Percentiles rank a stretch among this genome's conserved stretches.
These are phyloP conservation scores for Hymenoscyphus albidus DNA, from an alignment of 2,329 filamentous ascomycete genomes.

Conservation along the genomic window DNA sequence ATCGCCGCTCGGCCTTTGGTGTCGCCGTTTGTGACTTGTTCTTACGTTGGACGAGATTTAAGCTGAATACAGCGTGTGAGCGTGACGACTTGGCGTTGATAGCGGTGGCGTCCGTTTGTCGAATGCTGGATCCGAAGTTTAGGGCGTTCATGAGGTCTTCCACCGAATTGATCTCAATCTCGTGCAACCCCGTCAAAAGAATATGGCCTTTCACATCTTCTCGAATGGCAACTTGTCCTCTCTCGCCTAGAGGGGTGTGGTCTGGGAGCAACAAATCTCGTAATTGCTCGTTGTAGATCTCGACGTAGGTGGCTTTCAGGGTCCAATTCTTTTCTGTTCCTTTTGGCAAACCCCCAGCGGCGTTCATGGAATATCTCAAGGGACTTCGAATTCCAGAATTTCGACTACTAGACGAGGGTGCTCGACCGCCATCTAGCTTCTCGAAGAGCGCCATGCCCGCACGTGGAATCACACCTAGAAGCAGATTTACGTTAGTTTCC, in stretches of 20 bases:
- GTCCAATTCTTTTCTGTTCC: conserved; percentile 74
- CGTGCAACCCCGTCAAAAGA: conserved; percentile 81
- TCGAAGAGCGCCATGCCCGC: conserved; percentile 86
- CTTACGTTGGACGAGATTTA: conserved; percentile 88
- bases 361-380: conserved; percentile 64
- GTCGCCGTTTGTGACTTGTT: conserved; percentile 46
- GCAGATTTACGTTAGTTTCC: conserved; percentile 21
- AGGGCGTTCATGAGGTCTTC: conserved; percentile 87
- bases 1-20: conserved; percentile 70
- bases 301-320: conserved; percentile 87
- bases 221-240: conserved; percentile 79
- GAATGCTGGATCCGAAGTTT: conserved; percentile 88
- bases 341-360: conserved; percentile 23
- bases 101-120: conserved; percentile 93
- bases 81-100: conserved; percentile 97
- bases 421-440: conserved; percentile 63
- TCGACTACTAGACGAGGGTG: conserved; percentile 45
- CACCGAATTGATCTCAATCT: conserved; percentile 83
- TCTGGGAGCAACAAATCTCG: conserved; percentile 86
- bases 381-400: conserved; percentile 75
- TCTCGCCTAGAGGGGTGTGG: conserved; percentile 62
- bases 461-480: conserved; percentile 84
- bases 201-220: conserved; percentile 95
- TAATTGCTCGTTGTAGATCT: conserved; percentile 97
- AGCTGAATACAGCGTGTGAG: conserved; percentile 93